Evolutionary conservation across 2,329 filamentous ascomycete species (phyloP), one percentile per base, ranked within the genome.

Genomic region (Kalmusia sp.): DNA sequence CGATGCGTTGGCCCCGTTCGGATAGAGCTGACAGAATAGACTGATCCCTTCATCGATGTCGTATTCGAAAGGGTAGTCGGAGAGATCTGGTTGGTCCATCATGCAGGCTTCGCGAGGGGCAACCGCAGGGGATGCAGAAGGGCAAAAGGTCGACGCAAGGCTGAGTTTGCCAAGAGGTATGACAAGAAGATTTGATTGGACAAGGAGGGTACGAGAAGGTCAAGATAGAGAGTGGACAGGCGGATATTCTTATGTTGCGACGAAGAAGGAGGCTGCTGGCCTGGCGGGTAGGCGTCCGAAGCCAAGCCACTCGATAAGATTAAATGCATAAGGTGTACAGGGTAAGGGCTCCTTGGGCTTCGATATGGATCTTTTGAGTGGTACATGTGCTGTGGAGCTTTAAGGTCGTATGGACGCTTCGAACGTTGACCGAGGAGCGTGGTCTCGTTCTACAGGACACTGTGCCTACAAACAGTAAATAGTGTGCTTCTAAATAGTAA

Each of bases 151-250:
- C 30, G 19, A 17, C 21, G 30, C 17, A 35, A 58, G 57, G 58
- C 55, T 57, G 58, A 55, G 40, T 59, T 54, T 48, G 55, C 58
- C 53, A 61, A 59, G 55, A 46, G 15, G 12, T 4, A 7, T n/a
- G 24, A 19, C 21, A 41, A 22, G 33, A 25, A 24, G 28, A 8
- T 30, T 12, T 58, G 48, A 57, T 52, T 59, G 49, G 58, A 31
- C 15, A 21, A 52, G 17, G 21, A 15, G 34, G 38, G 40, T n/a
- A 24, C 49, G 43, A 51, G 43, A 48, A 14, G 22, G 28, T n/a
- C 9, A 28, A 35, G 44, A 49, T 19, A 25, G 30, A 44, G 30
- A 35, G 43, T 37, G 57, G 57, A 46, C 34, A 17, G 25, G 21
- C 17, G n/a, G 30, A 25, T 33, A 17, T 41, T 45, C 43, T 57